Evolutionary conservation across 108 stramenopile genomes (phyloP), one percentile per base, ranked within the genome.

Genomic region (Cyclotella baltica): DNA sequence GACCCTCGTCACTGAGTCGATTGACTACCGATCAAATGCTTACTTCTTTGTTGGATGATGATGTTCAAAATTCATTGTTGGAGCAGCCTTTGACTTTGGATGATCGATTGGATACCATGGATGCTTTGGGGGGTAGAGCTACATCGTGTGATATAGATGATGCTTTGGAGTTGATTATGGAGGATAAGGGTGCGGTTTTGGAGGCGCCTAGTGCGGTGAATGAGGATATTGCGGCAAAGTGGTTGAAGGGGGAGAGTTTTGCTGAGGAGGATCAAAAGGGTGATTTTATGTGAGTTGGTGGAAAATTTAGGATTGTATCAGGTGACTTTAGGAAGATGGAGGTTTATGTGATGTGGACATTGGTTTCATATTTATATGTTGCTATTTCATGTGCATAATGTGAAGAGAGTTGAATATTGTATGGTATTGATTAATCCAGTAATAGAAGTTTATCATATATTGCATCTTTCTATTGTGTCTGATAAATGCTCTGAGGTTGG

Each of bases 21-120:
- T 55, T 72, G 75, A 75, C 70, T 23, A 76, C 81, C 19, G 75
- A 75, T 30, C 73, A 76, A 70, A 53, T 82, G 25, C 58, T 82
- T 11, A 56, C 31, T 19, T 62, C 67, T 22, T 37, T 82, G n/a
- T 30, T 82, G 28, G 75, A 82, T 25, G 69, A 63, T 66, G 58
- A 67, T 9, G 64, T 89, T 29, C 68, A 78, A 53, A 78, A 77
- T 67, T 83, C 84, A 9, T 56, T 92, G 16, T 70, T 84, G 61
- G 64, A 61, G 1, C 84, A 71, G 11, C 76, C 79, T 37, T 35
- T 89, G 13, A 30, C 37, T 31, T 43, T 57, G 4, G 62, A 37
- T 23, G 76, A 85, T 69, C 73, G 89, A 0, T 47, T 77, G 25
- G 76, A 67, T 22, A 89, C 86, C 11, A 84, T 90, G 40, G 90